Base-by-base conservation (phyloP, 176 grass and related monocot genomes). In the Paspalum notatum region DNA sequence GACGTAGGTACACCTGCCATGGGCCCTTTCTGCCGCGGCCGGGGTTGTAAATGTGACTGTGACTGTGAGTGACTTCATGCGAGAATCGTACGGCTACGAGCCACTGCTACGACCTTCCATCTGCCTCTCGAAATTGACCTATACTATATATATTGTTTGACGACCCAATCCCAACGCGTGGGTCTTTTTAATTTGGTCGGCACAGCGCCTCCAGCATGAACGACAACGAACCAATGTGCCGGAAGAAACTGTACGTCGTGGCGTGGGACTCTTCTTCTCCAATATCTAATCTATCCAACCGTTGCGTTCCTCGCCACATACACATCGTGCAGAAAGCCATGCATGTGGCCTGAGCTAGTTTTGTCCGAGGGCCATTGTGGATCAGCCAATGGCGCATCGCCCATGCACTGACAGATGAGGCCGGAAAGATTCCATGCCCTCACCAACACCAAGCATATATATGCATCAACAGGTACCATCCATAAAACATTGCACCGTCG, bases 331-430 rank as follows among this genome's bases (percentile, higher is more conserved):
- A 20, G n/a, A 25, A 44, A 57, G 21, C 44, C 72, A 83, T 59
- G 80, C 72, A 83, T 59, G 80, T 73, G 16, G 47, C 8, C 58
- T 27, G 39, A 40, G n/a, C n/a, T n/a, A n/a, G 52, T 26, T 58
- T 20, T 62, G 50, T 58, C n/a, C 27, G 20, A 67, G 74, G 66
- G 25, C 2, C 67, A 60, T n/a, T n/a, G 58, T 13, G 67, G 44
- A 32, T 60, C 76, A 9, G 12, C 76, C 66, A 64, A 74, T 24
- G 2, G 3, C 17, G 18, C n/a, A n/a, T n/a, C n/a, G n/a, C n/a
- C n/a, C n/a, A n/a, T n/a, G n/a, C 14, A 25, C 54, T 3, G 65
- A 78, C 74, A 78, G 48, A 16, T 6, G 17, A 7, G 6, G 10
- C 10, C 46, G 1, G 6, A 63, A 63, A 74, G 80, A 78, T 64